A percentile compares a stretch with the other conserved stretches of the same genome.
phyloP scores from a whole-genome alignment of 495 filamentous ascomycete species.

The Talaromyces borbonicus region DNA sequence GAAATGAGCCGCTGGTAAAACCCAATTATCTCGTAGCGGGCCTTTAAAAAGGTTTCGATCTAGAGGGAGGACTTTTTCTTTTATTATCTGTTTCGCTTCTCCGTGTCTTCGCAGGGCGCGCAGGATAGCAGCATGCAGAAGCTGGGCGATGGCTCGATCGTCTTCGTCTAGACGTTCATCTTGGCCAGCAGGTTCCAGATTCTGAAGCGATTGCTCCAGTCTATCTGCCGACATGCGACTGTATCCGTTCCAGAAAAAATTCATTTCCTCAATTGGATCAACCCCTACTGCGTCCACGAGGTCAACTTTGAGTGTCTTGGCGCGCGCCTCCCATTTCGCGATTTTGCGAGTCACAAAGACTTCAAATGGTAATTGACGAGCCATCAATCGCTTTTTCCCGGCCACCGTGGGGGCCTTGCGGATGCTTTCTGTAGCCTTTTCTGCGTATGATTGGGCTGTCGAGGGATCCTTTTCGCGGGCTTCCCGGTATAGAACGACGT shows the following conservation, averaged over 20 bases:
- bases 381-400: constrained; percentile 85
- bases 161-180: constrained; percentile 54
- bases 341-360: constrained; percentile 78
- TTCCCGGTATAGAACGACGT: constrained; percentile 72
- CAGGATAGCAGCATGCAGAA: constrained; percentile 58
- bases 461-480: constrained; percentile 34
- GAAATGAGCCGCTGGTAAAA: constrained; percentile 70
- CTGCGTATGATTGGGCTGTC: constrained; percentile 43
- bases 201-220: constrained; percentile 51
- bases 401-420: constrained; percentile 61
- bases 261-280: constrained; percentile 83
- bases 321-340: constrained; percentile 79
- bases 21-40: constrained; percentile 69
- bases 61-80: constrained; percentile 49
- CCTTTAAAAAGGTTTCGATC: constrained; percentile 65
- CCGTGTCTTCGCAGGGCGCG: constrained; percentile 50
- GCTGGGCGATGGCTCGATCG: constrained; percentile 58
- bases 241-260: constrained; percentile 83
- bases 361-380: constrained; percentile 81
- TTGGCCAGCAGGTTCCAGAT: constrained; percentile 57
- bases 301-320: constrained; percentile 54
- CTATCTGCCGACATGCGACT: constrained; percentile 64
- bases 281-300: constrained; percentile 77
- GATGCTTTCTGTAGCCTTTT: constrained; percentile 58
- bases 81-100: constrained; percentile 54